These are phyloP conservation scores for Dictyostelium intermedium DNA, from an alignment of 78 protist species.

Conservation along the genomic window DNA sequence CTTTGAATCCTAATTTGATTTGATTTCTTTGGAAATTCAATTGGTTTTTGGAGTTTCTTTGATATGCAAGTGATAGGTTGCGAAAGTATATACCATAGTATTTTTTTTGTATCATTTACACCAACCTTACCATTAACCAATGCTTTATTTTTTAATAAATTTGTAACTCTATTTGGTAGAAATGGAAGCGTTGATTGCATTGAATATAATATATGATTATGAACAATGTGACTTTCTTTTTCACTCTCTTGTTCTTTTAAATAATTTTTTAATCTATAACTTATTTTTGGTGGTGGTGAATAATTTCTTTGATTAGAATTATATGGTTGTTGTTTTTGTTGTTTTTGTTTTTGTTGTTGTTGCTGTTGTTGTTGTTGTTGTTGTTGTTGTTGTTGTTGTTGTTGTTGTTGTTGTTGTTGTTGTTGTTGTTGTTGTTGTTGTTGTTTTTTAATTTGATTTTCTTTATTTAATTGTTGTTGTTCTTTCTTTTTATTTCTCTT, in stretches of 20 bases:
- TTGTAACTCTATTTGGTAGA: background rate
- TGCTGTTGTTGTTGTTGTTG: background rate
- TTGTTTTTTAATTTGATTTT: background rate
- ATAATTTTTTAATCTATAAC: background rate
- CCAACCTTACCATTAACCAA: background rate
- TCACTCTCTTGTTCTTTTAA: background rate
- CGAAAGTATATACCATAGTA: slow-evolving; percentile 9
- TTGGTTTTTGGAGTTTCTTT: background rate
- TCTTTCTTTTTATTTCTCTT: background rate
- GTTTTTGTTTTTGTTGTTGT: background rate
- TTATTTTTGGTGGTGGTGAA: background rate
- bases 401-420: background rate
- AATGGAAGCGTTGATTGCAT: background rate
- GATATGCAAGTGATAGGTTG: background rate
- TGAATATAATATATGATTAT: background rate
- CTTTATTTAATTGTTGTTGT: background rate
- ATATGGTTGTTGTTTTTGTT: too few relatives aligned
- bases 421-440: background rate
- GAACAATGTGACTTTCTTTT: background rate
- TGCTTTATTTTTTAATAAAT: background rate
- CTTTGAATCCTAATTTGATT: background rate
- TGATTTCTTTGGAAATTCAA: background rate
- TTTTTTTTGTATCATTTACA: background rate
- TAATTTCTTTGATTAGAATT: too few relatives aligned
- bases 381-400: background rate